phyloP scores from a whole-genome alignment of 2,329 filamentous ascomycete species.

The Paecilomyces fulvus region DNA sequence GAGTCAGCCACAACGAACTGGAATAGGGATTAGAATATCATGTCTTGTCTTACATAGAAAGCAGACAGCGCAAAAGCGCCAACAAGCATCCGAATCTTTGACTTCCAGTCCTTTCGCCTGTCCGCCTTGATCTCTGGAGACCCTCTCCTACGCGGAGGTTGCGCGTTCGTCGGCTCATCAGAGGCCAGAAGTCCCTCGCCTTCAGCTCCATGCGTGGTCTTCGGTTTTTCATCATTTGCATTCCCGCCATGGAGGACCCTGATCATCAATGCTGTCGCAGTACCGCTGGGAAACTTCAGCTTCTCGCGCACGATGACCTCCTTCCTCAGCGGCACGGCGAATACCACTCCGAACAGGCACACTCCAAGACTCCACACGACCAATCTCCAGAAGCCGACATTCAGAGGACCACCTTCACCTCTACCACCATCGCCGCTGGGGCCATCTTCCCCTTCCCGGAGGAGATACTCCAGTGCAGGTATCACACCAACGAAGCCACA shows the following conservation, averaged over 20 bases:
- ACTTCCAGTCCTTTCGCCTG: conserved; percentile 49
- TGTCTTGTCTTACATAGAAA: conserved; percentile 37
- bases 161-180: conserved; percentile 31
- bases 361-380: conserved; percentile 87
- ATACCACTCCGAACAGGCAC: conserved; percentile 94
- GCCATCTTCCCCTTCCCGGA: conserved; percentile 69
- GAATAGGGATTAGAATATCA: conserved; percentile 5
- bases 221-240: conserved; percentile 34
- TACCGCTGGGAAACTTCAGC: conserved; percentile 88
- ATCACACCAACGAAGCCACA: conserved; percentile 94
- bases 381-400: conserved; percentile 64
- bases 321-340: conserved; percentile 80
- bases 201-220: conserved; percentile 18
- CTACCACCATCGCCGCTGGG: conserved; percentile 62
- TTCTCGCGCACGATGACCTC: conserved; percentile 92
- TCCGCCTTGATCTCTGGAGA: conserved; percentile 22
- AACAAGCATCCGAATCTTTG: conserved; percentile 52
- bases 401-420: conserved; percentile 70
- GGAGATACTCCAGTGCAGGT: conserved; percentile 79
- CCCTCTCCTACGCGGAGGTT: conserved; percentile 43
- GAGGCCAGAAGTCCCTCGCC: conserved; percentile 23
- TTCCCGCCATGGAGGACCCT: conserved; percentile 68
- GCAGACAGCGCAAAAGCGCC: conserved; percentile 54
- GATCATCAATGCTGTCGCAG: conserved; percentile 90
- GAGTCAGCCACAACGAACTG: conserved; percentile 8